Conservation (phyloP, 495 filamentous ascomycete species). For the Opeltia flavorubescens region DNA sequence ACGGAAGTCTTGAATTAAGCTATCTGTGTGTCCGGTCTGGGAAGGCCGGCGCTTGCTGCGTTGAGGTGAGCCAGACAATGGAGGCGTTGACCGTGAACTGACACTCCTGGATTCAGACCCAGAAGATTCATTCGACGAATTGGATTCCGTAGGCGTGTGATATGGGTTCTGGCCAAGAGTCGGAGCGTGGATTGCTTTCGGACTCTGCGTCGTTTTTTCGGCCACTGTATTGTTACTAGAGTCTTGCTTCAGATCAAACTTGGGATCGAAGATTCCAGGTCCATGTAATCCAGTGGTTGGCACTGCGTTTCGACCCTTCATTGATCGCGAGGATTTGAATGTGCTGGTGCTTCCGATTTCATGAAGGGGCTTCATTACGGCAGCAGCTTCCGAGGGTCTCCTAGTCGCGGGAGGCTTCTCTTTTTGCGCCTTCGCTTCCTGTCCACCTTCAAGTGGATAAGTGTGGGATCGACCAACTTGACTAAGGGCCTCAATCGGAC, state of each 20-base stretch:
- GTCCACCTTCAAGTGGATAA: conserved; percentile 30
- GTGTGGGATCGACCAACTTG: conserved; percentile 38
- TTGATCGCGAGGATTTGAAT: conserved; percentile 13
- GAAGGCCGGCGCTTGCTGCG: conserved; percentile 20
- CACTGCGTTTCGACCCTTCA: conserved; percentile 14
- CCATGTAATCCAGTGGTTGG: neutral
- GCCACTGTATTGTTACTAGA: conserved; percentile 15
- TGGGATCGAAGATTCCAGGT: conserved; percentile 12
- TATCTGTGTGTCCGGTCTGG: conserved; percentile 22
- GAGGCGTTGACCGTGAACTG: conserved; percentile 55
- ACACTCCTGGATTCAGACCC: conserved; percentile 49
- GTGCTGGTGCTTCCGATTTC: conserved; percentile 18
- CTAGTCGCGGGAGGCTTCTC: conserved; percentile 1
- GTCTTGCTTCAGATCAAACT: neutral
- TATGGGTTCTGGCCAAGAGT: conserved; percentile 42
- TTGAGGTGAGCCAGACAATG: conserved; percentile 24
- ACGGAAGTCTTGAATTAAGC: conserved; percentile 26
- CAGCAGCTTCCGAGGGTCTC: conserved; percentile 7
- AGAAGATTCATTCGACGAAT: conserved; percentile 53
- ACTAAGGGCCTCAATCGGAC: conserved; percentile 19
- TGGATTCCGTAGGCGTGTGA: conserved; percentile 52
- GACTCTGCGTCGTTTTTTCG: neutral
- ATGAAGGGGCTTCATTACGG: conserved; percentile 23
- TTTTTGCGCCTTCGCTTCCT: conserved; percentile 11
- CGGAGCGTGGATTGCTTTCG: conserved; percentile 28